Conservation (phyloP, 75 land plant genomes). For the Cunninghamia lanceolata region DNA sequence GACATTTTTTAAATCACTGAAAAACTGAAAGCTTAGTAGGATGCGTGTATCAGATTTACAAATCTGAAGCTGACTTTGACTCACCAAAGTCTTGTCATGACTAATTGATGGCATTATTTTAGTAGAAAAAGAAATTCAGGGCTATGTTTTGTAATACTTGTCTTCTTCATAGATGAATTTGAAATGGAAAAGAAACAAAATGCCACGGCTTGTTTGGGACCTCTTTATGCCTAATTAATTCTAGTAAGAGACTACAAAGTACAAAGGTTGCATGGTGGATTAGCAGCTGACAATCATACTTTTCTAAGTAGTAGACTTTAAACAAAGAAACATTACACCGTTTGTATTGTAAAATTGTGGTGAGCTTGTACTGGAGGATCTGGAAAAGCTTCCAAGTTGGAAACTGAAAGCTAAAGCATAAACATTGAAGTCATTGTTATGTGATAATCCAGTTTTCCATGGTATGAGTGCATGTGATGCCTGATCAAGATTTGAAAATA, state of each 20-base stretch:
- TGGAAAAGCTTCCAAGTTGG: neutral
- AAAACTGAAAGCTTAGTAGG: neutral
- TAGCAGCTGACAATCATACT: neutral
- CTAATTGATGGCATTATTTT: neutral
- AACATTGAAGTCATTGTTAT: neutral
- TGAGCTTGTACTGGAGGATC: neutral
- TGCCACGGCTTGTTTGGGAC: too few relatives aligned
- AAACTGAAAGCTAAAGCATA: neutral
- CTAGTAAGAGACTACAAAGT: neutral
- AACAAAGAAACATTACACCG: neutral
- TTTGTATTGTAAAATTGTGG: neutral
- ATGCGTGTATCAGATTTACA: neutral
- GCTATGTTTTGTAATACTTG: neutral
- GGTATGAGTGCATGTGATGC: neutral
- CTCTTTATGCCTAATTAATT: neutral
- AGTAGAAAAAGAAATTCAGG: neutral
- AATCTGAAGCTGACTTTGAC: neutral
- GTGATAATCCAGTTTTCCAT: neutral
- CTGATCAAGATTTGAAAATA: neutral
- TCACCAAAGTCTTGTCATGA: neutral
- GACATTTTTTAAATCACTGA: too few relatives aligned
- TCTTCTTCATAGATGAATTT: too few relatives aligned
- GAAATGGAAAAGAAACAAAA: neutral
- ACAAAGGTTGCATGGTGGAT: neutral
- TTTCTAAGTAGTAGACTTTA: neutral